Percentiles rank a stretch among this genome's conserved stretches.
Conservation (phyloP, 495 filamentous ascomycete genomes). For the Hypoxylon lenormandii region DNA sequence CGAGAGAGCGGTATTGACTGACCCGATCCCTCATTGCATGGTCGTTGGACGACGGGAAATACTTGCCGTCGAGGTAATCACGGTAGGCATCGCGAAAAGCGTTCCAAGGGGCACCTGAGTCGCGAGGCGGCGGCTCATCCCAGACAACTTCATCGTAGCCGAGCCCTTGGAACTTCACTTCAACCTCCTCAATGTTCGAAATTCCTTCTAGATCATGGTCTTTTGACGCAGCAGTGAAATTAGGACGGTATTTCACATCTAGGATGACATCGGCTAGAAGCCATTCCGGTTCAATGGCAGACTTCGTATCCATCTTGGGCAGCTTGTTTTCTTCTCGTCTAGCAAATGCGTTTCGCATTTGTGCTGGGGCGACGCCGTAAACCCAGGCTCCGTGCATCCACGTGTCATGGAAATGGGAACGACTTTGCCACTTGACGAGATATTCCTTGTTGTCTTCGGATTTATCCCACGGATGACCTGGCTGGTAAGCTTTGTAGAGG, state of each 20-base stretch:
- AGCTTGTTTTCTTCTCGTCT: constrained; percentile 70
- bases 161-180: constrained; percentile 95
- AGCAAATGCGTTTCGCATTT: constrained; percentile 79
- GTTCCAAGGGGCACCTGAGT: constrained; percentile 75
- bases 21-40: constrained; percentile 70
- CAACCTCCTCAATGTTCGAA: constrained; percentile 74
- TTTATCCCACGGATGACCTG: constrained; percentile 60
- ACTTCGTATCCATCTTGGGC: constrained; percentile 76
- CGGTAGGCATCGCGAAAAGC: constrained; percentile 85
- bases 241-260: constrained; percentile 72
- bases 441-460: constrained; percentile 82
- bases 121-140: constrained; percentile 81
- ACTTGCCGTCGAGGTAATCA: constrained; percentile 81
- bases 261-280: constrained; percentile 89
- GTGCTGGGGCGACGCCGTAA: constrained; percentile 72
- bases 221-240: constrained; percentile 58
- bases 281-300: constrained; percentile 86
- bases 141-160: constrained; percentile 90
- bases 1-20: constrained; percentile 67
- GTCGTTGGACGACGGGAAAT: constrained; percentile 69
- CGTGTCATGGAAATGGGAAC: constrained; percentile 79
- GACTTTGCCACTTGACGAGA: constrained; percentile 83
- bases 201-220: constrained; percentile 76
- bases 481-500: constrained; percentile 55
- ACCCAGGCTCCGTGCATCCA: constrained; percentile 95